Conservation (phyloP, 257 asterid species). For the Penstemon eatonii region DNA sequence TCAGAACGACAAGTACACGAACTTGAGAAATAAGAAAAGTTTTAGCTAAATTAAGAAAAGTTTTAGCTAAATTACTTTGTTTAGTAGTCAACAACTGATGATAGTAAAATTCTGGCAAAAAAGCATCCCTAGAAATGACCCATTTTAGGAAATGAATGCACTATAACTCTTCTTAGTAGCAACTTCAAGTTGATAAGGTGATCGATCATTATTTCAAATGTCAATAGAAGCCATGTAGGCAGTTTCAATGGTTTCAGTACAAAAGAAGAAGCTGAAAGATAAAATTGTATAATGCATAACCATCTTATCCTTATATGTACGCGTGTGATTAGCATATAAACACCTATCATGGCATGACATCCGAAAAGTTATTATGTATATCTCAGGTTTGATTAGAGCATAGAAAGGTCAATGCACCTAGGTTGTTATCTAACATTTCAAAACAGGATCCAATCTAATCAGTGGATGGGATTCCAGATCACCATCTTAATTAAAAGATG, state of each 20-base stretch:
- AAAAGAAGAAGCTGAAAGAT: too few relatives aligned
- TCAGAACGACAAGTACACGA: constrained; percentile 3
- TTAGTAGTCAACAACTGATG: not conserved
- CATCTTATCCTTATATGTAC: not conserved
- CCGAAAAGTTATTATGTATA: not conserved
- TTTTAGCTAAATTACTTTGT: not conserved
- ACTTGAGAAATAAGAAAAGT: constrained; percentile 3
- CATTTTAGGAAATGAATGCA: not conserved
- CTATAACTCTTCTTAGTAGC: too few relatives aligned
- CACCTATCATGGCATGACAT: not conserved
- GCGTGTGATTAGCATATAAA: not conserved
- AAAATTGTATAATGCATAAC: not conserved
- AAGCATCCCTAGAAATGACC: not conserved
- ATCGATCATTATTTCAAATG: not conserved
- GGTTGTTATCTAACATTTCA: not conserved
- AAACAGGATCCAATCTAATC: not conserved
- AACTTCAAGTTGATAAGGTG: too few relatives aligned
- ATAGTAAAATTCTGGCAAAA: not conserved
- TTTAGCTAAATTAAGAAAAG: not conserved
- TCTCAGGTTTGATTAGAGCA: not conserved
- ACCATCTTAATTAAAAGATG: not conserved
- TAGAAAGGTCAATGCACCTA: not conserved
- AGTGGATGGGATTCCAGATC: not conserved
- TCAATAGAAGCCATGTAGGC: not conserved
- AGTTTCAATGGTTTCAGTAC: too few relatives aligned